Evolutionary conservation across 306 rosid genomes (phyloP).

Genomic region (Quercus dentata): DNA sequence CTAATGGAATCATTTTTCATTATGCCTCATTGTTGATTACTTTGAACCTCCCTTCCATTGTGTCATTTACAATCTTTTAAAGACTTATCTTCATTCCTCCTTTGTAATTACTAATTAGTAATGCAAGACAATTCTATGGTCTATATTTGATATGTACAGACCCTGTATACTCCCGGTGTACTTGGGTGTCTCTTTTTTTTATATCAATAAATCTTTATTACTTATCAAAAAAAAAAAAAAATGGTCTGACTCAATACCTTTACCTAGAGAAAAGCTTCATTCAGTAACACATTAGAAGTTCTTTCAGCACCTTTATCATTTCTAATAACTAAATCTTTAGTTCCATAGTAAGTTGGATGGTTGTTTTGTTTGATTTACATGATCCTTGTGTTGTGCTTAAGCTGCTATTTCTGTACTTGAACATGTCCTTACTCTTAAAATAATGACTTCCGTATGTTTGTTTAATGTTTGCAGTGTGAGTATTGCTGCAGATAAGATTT

Average conservation of each 20-base stretch:
- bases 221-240: no score
- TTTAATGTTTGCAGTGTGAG: constrained; percentile 44
- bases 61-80: neutral
- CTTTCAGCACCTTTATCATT: neutral
- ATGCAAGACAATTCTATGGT: neutral
- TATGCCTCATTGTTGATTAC: neutral
- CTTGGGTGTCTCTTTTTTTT: no score
- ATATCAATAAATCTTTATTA: no score
- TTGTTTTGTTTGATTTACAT: neutral
- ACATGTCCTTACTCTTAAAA: neutral
- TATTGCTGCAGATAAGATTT: constrained; percentile 23
- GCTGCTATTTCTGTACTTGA: neutral
- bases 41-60: neutral
- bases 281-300: neutral
- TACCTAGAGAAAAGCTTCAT: neutral
- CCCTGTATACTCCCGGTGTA: no score
- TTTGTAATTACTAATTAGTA: constrained; percentile 1
- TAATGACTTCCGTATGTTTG: neutral
- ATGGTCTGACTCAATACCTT: neutral
- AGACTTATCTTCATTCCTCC: neutral
- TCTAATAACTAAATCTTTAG: neutral
- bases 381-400: neutral
- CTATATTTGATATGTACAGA: no score
- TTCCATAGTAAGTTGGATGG: neutral
- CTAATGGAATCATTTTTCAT: neutral